Conservation (phyloP, 345 rosid genomes). For the Eucalyptus curtisii region DNA sequence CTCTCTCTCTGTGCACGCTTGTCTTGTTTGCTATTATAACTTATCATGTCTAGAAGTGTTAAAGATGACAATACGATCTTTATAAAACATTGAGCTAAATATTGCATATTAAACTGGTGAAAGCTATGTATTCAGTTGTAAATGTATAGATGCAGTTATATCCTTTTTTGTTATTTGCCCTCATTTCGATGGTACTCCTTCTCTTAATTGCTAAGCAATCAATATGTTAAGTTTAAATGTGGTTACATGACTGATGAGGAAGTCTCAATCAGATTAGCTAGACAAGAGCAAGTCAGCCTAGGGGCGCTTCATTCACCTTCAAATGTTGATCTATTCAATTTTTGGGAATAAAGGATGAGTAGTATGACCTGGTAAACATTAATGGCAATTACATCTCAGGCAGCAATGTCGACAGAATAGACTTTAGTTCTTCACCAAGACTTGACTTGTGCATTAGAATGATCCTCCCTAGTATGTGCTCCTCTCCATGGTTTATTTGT, state of each 20-base stretch:
- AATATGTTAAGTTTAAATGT: not conserved
- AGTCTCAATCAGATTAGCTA: not conserved
- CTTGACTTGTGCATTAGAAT: not conserved
- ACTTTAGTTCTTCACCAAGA: not conserved
- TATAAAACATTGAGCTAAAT: not conserved
- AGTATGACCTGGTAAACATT: not conserved
- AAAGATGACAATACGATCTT: not conserved
- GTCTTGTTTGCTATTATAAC: not conserved
- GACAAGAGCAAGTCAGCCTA: not conserved
- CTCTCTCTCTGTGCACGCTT: not conserved
- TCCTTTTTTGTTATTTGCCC: not conserved
- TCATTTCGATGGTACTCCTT: not conserved
- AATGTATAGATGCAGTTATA: not conserved
- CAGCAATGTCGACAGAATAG: not conserved
- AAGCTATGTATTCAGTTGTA: not conserved
- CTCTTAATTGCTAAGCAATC: not conserved
- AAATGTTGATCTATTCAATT: not conserved
- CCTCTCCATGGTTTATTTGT: not conserved
- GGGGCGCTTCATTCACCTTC: not conserved
- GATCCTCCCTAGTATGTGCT: not conserved
- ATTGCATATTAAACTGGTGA: not conserved
- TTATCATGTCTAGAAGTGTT: not conserved
- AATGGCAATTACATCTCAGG: not conserved
- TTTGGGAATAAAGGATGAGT: not conserved
- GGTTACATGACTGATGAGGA: not conserved